phyloP scores from a whole-genome alignment of 1,284 basidiomycete genomes.

The Microbotryum lychnidis-dioicae region DNA sequence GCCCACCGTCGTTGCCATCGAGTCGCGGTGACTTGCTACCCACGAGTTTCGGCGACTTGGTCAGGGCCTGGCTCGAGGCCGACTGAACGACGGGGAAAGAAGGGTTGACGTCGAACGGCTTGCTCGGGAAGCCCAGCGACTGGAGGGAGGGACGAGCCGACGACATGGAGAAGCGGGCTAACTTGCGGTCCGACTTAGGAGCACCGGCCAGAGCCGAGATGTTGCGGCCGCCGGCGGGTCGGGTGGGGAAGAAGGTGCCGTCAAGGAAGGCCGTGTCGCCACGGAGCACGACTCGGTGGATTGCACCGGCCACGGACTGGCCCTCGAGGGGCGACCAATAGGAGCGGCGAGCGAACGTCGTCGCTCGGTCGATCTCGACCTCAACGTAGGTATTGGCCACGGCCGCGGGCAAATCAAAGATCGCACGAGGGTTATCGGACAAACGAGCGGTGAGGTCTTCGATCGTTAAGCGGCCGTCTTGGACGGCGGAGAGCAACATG shows the following conservation, averaged over 20 bases:
- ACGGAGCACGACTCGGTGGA: constrained; percentile 86
- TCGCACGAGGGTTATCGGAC: constrained; percentile 83
- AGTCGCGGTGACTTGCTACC: constrained; percentile 21
- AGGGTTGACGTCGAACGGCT: constrained; percentile 34
- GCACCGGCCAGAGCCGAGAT: constrained; percentile 58
- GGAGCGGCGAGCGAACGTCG: constrained; percentile 42
- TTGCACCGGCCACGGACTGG: constrained; percentile 58
- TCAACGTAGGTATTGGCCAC: constrained; percentile 84
- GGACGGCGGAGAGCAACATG: constrained; percentile 78
- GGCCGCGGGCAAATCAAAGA: constrained; percentile 79
- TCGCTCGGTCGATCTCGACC: constrained; percentile 74
- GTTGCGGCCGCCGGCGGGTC: constrained; percentile 66
- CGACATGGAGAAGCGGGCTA: constrained; percentile 35
- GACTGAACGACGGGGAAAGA: constrained; percentile 32
- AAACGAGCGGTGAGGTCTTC: constrained; percentile 72
- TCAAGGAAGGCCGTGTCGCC: constrained; percentile 89
- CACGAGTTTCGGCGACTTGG: constrained; percentile 29
- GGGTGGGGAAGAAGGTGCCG: constrained; percentile 55
- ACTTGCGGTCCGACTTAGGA: constrained; percentile 28
- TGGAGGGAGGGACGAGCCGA: constrained; percentile 29
- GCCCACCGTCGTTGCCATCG: constrained; percentile 17
- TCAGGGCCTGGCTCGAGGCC: constrained; percentile 12
- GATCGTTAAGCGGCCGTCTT: constrained; percentile 68
- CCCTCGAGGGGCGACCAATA: constrained; percentile 80
- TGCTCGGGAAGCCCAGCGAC: constrained; percentile 29